Conservation (phyloP, 345 rosid genomes). For the Adansonia digitata region DNA sequence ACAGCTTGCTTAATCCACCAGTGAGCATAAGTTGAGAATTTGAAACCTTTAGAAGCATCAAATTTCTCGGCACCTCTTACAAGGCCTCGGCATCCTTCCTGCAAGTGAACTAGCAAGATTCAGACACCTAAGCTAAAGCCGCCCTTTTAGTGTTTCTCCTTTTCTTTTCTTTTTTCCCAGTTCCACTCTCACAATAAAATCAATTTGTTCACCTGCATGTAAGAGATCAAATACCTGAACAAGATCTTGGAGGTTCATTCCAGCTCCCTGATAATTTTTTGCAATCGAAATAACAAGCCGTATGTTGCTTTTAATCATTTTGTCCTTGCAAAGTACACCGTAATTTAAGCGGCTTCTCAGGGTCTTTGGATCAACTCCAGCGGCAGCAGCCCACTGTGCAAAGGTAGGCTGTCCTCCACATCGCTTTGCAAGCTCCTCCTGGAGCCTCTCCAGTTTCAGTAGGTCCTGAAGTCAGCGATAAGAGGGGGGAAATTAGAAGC, state of each 20-base stretch:
- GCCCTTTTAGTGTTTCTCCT: background rate
- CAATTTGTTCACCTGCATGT: background rate
- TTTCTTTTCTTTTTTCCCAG: background rate
- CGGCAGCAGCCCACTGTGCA: conserved; percentile 91
- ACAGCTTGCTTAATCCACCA: conserved; percentile 99
- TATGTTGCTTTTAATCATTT: conserved; percentile 88
- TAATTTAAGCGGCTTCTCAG: conserved; percentile 63
- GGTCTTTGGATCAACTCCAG: conserved; percentile 68
- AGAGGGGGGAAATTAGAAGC: conserved; percentile 15
- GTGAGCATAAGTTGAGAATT: conserved; percentile 94
- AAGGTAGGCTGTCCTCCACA: conserved; percentile 69
- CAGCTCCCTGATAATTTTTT: conserved; percentile 82
- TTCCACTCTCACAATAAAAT: background rate
- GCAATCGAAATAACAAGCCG: conserved; percentile 97
- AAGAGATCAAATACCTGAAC: conserved; percentile 59
- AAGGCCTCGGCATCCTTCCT: conserved; percentile 98
- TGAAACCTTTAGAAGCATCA: conserved; percentile 93
- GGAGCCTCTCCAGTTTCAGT: conserved; percentile 78
- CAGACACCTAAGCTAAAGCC: conserved; percentile 2
- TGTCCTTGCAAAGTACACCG: conserved; percentile 78
- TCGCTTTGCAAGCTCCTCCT: conserved; percentile 62
- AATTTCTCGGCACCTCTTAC: conserved; percentile 85
- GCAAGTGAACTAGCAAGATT: conserved; percentile 16
- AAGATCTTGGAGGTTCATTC: conserved; percentile 92
- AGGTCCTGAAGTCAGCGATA: conserved; percentile 47